phyloP scores from a whole-genome alignment of 2,329 filamentous ascomycete species.

The Ustilaginoidea virens region DNA sequence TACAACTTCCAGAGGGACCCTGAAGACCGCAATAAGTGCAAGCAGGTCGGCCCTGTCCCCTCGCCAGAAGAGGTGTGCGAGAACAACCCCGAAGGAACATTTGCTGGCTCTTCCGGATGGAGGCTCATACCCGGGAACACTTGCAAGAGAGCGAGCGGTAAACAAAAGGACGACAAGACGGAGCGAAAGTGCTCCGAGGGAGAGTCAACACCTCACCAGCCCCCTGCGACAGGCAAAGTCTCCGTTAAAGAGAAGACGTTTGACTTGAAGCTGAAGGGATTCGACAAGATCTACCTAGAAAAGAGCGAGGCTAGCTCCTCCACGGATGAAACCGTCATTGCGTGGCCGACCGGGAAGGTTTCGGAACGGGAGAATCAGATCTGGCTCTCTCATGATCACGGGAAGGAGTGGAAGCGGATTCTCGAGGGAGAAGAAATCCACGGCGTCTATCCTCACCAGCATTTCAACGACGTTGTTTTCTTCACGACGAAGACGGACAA shows the following conservation, averaged over 20 bases:
- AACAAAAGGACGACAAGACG: constrained; percentile 54
- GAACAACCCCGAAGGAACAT: constrained; percentile 48
- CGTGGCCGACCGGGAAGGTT: constrained; percentile 27
- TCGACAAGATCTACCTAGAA: constrained; percentile 62
- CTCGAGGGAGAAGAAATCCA: constrained; percentile 55
- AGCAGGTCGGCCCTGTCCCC: constrained; percentile 43
- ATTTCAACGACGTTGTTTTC: constrained; percentile 74
- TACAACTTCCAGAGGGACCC: constrained; percentile 66
- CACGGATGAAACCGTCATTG: constrained; percentile 57
- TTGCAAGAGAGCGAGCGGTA: constrained; percentile 45
- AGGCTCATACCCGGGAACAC: constrained; percentile 75
- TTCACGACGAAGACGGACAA: constrained; percentile 55
- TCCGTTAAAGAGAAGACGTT: constrained; percentile 46
- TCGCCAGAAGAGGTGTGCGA: constrained; percentile 63
- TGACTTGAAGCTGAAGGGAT: constrained; percentile 33
- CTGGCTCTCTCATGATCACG: constrained; percentile 69
- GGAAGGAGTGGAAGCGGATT: constrained; percentile 65
- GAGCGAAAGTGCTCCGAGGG: constrained; percentile 61
- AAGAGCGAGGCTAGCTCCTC: constrained; percentile 47
- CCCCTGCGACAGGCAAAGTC: constrained; percentile 52
- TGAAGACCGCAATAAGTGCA: constrained; percentile 53
- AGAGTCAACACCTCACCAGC: constrained; percentile 24
- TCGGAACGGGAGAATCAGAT: constrained; percentile 38
- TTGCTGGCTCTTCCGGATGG: constrained; percentile 79
- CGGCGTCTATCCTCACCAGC: constrained; percentile 59